Conservation (phyloP, 768 basidiomycete genomes). For the Termitomyces sp. region DNA sequence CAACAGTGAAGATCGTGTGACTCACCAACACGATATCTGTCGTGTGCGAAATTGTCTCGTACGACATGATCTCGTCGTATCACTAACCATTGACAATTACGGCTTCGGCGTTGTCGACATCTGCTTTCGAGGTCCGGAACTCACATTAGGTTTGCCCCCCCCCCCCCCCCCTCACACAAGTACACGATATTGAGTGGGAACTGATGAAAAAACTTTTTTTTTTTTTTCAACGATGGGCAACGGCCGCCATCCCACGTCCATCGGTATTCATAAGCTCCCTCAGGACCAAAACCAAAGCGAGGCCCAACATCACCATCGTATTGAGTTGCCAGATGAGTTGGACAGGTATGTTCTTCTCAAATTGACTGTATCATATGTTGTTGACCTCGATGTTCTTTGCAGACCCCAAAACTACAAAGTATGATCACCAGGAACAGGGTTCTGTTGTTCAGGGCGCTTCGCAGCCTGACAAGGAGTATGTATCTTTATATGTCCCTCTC, state of each 20-base stretch:
- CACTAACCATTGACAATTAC: background rate
- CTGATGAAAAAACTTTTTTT: too few species aligned
- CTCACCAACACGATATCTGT: background rate
- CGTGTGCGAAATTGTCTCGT: too few species aligned
- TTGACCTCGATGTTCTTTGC: background rate
- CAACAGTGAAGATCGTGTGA: background rate
- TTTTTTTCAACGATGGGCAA: too few species aligned
- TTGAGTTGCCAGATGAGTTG: background rate
- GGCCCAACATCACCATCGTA: too few species aligned
- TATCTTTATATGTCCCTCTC: too few species aligned
- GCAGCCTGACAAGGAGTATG: background rate
- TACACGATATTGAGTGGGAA: too few species aligned
- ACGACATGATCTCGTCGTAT: background rate
- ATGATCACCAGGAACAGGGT: background rate
- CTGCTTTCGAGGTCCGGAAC: background rate
- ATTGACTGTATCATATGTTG: background rate
- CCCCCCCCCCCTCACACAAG: too few species aligned
- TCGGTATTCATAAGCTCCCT: too few species aligned
- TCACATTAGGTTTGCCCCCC: too few species aligned
- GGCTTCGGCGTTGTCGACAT: background rate
- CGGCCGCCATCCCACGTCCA: too few species aligned
- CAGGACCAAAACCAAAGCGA: too few species aligned
- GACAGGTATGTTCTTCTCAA: background rate
- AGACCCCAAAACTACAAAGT: background rate
- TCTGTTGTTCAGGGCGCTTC: background rate